Base-by-base conservation (phyloP, 805 yeast species). In the Wickerhamomyces tratensis region DNA sequence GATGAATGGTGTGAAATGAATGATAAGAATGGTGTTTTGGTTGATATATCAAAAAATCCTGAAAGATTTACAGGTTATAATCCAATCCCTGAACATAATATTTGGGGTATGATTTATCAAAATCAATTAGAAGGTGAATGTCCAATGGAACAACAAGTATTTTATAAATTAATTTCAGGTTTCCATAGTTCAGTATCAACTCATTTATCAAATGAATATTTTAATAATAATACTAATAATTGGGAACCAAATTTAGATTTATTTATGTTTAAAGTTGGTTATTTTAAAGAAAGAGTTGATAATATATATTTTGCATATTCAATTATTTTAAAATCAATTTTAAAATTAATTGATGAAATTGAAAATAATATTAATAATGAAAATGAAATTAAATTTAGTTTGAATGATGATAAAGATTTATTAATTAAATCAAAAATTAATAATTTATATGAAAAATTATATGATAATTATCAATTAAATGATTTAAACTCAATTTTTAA, bases 31-130 rank as follows among this genome's bases (percentile, higher is more conserved):
- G 79, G 88, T 42, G 96, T 87, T 2, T 82, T 82, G 53, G 95
- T 93, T 29, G 87, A 89, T 54, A 71, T 93, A 43, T 69, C 82
- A 20, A 86, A 84, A 42, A 94, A 94, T 57, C 96, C 96, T 1
- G 99, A 93, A 62, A 71, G 98, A 54, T 93, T 86, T 65, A 94
- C 98, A 0, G 98, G 98, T 0, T 93, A 93, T 57, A 84, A 88
- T 31, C 98, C 98, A 30, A 78, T 81, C 40, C 96, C 93, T 55
- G 86, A 96, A 25, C 78, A 82, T 50, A 87, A 83, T 57, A 86
- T 93, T 39, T 93, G 99, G 99, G 71, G 77, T 36, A 86, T 94
- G 49, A 88, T 93, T 29, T 93, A 93, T 62, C 80, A 77, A 37
- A 96, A 93, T 53, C 69, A 51, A 62, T 69, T 61, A 51, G 71